Evolutionary conservation across 805 yeast species (phyloP), one percentile per base, ranked within the genome.

Genomic region (Peterozyma xylosa): DNA sequence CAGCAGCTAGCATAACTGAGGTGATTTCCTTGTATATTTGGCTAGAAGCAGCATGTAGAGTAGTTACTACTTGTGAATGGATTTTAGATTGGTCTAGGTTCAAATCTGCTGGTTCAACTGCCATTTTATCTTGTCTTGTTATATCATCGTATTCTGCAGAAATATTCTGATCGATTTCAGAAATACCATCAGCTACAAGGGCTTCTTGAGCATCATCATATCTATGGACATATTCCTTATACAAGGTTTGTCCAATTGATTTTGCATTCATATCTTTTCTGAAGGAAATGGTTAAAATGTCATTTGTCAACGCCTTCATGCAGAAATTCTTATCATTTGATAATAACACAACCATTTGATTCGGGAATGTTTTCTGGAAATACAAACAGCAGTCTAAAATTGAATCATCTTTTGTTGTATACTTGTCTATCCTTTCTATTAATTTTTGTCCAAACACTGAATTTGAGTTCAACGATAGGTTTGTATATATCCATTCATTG

Each of bases 321-420:
- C 96, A 87, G 9, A 90, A 67, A 56, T 89, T 90, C 52, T 80
- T 83, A 58, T 90, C 97, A 57, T 90, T 86, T 0, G 96, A 82
- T 47, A 89, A 54, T 21, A 86, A 58, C 2, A 89, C 71, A 7
- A 82, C 83, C 47, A 77, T 54, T 30, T 58, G 52, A 1, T 42
- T 14, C 4, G 60, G 52, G 41, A 58, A 50, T 11, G 62, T 59
- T 11, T 64, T 60, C 47, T 73, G 69, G 45, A 82, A 79, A 55
- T 73, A 88, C 21, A 83, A 54, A 52, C 95, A 84, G 57, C 96
- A 88, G 58, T 90, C 96, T 36, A 89, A 62, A 48, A 90, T 89
- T 0, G 95, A 73, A 54, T 89, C 95, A 60, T 90, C 97, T 46
- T 85, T 81, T 0, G 42, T 42, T 1, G 78, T 58, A 2, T 53